Conservation (phyloP, 1,284 basidiomycete genomes). For the Calocybe gambosa region DNA sequence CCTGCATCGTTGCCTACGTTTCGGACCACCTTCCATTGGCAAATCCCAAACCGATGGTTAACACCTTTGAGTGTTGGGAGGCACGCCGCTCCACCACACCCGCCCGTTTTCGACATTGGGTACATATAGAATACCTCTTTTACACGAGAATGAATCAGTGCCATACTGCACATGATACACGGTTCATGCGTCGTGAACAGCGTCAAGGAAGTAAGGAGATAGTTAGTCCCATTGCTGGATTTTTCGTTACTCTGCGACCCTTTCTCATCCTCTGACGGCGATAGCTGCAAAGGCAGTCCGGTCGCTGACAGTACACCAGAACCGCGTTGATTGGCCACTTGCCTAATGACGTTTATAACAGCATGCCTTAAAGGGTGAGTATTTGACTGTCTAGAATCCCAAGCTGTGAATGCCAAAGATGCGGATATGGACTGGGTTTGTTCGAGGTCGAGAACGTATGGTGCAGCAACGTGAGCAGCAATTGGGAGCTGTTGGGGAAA, state of each 20-base stretch:
- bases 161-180: slow-evolving; percentile 95
- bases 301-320: slow-evolving; percentile 3
- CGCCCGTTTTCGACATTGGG: slow-evolving; percentile 69
- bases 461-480: slow-evolving; percentile 65
- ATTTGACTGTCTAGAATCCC: slow-evolving; percentile 65
- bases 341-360: slow-evolving; percentile 69
- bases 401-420: slow-evolving; percentile 44
- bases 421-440: slow-evolving; percentile 19
- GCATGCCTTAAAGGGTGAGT: slow-evolving; percentile 81
- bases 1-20: neutral
- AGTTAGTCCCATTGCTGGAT: slow-evolving; percentile 62
- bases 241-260: slow-evolving; percentile 7
- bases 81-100: slow-evolving; percentile 65
- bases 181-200: slow-evolving; percentile 92
- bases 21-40: slow-evolving; percentile 40
- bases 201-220: slow-evolving; percentile 77
- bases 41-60: slow-evolving; percentile 79
- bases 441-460: slow-evolving; percentile 37
- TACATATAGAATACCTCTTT: slow-evolving; percentile 75
- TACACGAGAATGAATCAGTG: slow-evolving; percentile 84
- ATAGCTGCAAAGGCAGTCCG: neutral
- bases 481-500: slow-evolving; percentile 58
- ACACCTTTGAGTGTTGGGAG: slow-evolving; percentile 72
- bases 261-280: neutral
- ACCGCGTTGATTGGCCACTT: slow-evolving; percentile 54